Percentiles rank a stretch among this genome's conserved stretches.
Evolutionary conservation across 345 rosid genomes (phyloP).

Genomic region (Moricandia moricandioides): DNA sequence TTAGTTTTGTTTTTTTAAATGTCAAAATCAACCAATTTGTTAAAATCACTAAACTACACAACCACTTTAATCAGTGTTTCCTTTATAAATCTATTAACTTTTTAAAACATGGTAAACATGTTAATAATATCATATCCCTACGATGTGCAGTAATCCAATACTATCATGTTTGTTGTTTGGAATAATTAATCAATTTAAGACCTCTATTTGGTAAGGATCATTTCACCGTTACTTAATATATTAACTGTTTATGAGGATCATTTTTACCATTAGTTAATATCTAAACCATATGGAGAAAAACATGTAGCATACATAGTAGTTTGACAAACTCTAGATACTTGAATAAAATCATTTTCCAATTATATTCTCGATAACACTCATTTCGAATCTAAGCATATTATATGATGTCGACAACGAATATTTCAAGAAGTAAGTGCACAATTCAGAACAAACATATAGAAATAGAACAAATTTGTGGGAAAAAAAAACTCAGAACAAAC

Average conservation of each 20-base stretch:
- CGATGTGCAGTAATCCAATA: too few relatives aligned
- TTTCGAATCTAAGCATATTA: constrained; percentile 16
- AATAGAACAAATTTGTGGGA: not conserved
- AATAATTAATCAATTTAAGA: too few relatives aligned
- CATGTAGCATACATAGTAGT: not conserved
- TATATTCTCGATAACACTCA: not conserved
- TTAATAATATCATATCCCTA: too few relatives aligned
- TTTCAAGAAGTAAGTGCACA: constrained; percentile 16
- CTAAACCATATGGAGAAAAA: not conserved
- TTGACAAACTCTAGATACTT: not conserved
- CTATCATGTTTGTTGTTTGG: too few relatives aligned
- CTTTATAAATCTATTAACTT: too few relatives aligned
- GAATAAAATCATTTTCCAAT: not conserved
- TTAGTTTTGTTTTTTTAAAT: too few relatives aligned
- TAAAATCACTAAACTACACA: too few relatives aligned
- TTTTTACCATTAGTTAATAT: not conserved
- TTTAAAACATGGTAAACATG: too few relatives aligned
- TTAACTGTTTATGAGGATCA: not conserved
- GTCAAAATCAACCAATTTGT: too few relatives aligned
- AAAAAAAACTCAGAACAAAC: constrained; percentile 2
- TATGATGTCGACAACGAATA: constrained; percentile 30
- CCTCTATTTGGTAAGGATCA: too few relatives aligned
- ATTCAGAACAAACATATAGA: not conserved
- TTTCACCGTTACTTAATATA: too few relatives aligned
- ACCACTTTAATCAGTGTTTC: too few relatives aligned